Conservation (phyloP, 192 early-diverging fungal species). For the Backusella westeae region DNA sequence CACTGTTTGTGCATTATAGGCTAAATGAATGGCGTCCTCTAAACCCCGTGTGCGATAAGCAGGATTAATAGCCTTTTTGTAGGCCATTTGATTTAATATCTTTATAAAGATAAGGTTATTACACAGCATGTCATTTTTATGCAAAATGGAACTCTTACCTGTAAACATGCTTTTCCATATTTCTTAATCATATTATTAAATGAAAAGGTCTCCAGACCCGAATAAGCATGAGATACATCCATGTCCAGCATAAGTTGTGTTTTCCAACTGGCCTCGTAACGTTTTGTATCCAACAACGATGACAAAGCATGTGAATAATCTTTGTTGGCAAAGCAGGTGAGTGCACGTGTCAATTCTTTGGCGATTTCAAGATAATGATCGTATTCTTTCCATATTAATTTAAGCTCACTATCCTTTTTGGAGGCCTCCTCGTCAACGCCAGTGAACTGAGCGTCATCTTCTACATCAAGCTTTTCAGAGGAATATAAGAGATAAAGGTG, state of each 20-base stretch:
- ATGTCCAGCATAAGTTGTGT: not conserved
- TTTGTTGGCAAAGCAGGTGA: not conserved
- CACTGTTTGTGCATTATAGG: slow-evolving; percentile 23
- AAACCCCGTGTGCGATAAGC: slow-evolving; percentile 28
- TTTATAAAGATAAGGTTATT: not conserved
- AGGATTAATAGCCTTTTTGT: slow-evolving; percentile 14
- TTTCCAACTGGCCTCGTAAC: slow-evolving; percentile 25
- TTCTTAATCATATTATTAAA: not conserved
- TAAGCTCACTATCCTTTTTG: not conserved
- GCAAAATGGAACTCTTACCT: slow-evolving; percentile 2
- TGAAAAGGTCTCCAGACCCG: not conserved
- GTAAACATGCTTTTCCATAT: slow-evolving; percentile 22
- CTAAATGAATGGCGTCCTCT: slow-evolving; percentile 33
- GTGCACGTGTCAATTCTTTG: not conserved
- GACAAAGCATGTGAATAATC: slow-evolving; percentile 12
- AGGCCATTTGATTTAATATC: slow-evolving; percentile 21
- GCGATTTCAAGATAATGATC: slow-evolving; percentile 7
- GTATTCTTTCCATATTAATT: not conserved
- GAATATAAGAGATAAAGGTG: slow-evolving; percentile 11
- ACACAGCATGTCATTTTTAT: not conserved
- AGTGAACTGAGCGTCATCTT: not conserved
- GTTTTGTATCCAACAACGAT: slow-evolving; percentile 17
- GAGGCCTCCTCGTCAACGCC: not conserved
- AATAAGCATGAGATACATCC: not conserved
- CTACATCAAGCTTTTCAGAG: not conserved